These are phyloP conservation scores for Chrysanthemum makinoi DNA, from an alignment of 129 eudicot genomes.

Conservation along the genomic window DNA sequence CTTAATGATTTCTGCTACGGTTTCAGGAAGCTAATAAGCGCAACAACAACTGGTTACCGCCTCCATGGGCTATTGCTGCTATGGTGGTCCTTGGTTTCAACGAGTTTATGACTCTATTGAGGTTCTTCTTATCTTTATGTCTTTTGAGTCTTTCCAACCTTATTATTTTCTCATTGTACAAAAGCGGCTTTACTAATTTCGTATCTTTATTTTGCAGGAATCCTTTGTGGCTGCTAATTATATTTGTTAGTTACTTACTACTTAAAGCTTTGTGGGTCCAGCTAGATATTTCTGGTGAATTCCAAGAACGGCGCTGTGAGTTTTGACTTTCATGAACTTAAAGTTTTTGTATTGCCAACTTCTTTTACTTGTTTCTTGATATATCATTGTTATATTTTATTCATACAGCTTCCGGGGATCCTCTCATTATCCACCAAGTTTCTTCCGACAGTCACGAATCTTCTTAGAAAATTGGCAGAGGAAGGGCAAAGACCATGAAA, in stretches of 20 bases:
- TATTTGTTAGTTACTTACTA: conserved; percentile 75
- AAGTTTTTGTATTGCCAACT: no score
- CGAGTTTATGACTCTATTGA: conserved; percentile 95
- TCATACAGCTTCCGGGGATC: conserved; percentile 78
- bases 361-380: not conserved
- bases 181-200: conserved; percentile 13
- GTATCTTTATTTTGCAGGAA: conserved; percentile 49
- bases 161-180: not conserved
- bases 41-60: conserved; percentile 95
- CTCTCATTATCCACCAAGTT: conserved; percentile 80
- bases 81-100: conserved; percentile 79
- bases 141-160: not conserved
- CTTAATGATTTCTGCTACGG: not conserved
- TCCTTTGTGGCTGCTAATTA: conserved; percentile 72
- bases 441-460: conserved; percentile 80
- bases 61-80: conserved; percentile 99
- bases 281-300: conserved; percentile 83
- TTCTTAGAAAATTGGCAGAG: conserved; percentile 85
- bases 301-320: conserved; percentile 85
- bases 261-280: conserved; percentile 98
- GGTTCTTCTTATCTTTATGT: conserved; percentile 41
- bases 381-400: conserved; percentile 6
- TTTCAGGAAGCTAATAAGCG: conserved; percentile 96
- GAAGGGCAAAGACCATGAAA: conserved; percentile 61
- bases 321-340: conserved; percentile 16